Conservation (phyloP, 768 basidiomycete species). For the Cyclocybe aegerita region DNA sequence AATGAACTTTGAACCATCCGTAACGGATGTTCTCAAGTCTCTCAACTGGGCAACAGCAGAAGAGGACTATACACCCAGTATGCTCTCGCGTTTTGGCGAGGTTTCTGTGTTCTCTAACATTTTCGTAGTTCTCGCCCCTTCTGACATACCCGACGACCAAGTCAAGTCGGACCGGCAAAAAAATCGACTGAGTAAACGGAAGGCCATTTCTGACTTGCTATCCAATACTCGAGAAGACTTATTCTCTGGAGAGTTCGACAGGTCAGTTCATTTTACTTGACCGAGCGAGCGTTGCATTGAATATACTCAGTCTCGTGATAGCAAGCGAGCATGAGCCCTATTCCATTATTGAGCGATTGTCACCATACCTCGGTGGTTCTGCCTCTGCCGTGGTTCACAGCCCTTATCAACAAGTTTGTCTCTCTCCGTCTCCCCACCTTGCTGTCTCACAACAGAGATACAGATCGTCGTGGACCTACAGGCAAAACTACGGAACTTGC, state of each 20-base stretch:
- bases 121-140: slow-evolving; percentile 53
- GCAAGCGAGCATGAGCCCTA: slow-evolving; percentile 84
- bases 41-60: slow-evolving; percentile 93
- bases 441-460: neutral
- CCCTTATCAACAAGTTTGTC: slow-evolving; percentile 71
- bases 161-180: slow-evolving; percentile 74
- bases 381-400: slow-evolving; percentile 85
- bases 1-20: slow-evolving; percentile 80
- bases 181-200: slow-evolving; percentile 73
- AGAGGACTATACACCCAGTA: slow-evolving; percentile 70
- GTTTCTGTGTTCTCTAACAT: slow-evolving; percentile 5
- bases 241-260: slow-evolving; percentile 87
- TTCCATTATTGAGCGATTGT: slow-evolving; percentile 73
- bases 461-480: slow-evolving; percentile 81
- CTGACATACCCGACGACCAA: slow-evolving; percentile 55
- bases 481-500: slow-evolving; percentile 60
- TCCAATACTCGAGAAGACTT: slow-evolving; percentile 72
- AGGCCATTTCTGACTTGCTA: slow-evolving; percentile 62
- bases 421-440: neutral
- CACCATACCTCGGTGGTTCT: slow-evolving; percentile 81
- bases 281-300: neutral
- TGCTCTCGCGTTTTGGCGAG: slow-evolving; percentile 10
- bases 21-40: slow-evolving; percentile 55
- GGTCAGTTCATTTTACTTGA: slow-evolving; percentile 41
- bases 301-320: slow-evolving; percentile 60